Base-by-base conservation (phyloP, 2,329 filamentous ascomycete species). In the Beauveria australis region DNA sequence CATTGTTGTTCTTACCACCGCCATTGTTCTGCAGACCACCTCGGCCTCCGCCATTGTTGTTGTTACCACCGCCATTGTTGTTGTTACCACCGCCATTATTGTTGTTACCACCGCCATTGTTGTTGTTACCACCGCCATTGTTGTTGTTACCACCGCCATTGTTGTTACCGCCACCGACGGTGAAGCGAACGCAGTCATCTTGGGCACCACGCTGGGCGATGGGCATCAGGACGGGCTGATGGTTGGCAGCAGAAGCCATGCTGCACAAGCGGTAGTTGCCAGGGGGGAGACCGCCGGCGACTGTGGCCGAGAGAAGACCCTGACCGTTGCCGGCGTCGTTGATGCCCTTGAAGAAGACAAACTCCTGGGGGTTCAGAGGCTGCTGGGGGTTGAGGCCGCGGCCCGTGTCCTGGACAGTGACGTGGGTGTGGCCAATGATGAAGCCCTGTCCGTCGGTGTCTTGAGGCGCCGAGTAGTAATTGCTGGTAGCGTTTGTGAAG, bases 301-400 rank as follows among this genome's bases (percentile, higher is more conserved):
- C 84, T 2, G 70, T 72, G 44, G 84, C 80, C 14, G 75, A 71
- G 12, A 88, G 74, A 5, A 77, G 73, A 55, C 84, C 84, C 2
- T 81, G 66, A 37, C 79, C 79, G 66, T 87, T 79, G 40, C 83
- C 83, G 18, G 73, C 77, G 63, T 85, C 83, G 72, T 87, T 85
- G 74, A 87, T 84, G 63, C 84, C 84, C 77, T 87, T 86, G 80
- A 87, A 87, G 72, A 86, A 86, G 68, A 74, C 81, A 65, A 83
- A 86, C 67, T 77, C 71, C 24, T 69, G 72, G 37, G 84, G 76
- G 63, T 85, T 78, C 6, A 83, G 77, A 30, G 83, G 78, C n/a
- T 70, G 66, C 9, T 67, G 74, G 10, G 83, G 82, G 69, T 79
- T 82, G 66, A 81, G 67, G 24, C 70, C 72, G 68, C 71, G 72